A percentile compares a stretch with the other conserved stretches of the same genome.
phyloP scores from a whole-genome alignment of 2,329 filamentous ascomycete species.

The Diaporthe australafricana region DNA sequence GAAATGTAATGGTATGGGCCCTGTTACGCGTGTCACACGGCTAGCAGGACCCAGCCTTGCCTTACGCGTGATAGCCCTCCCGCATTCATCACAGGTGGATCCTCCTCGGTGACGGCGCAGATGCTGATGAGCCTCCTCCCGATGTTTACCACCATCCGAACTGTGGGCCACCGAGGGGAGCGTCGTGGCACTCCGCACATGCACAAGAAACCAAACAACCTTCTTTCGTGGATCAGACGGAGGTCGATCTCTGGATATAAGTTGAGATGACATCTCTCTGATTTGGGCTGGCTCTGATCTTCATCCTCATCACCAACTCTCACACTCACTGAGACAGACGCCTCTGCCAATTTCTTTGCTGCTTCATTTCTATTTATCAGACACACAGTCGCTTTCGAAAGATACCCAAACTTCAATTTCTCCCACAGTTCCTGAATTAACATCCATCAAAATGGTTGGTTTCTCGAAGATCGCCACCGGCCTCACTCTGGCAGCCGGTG shows the following conservation, averaged over 20 bases:
- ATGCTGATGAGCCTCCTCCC: slow-evolving; percentile 7
- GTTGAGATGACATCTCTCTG: neutral
- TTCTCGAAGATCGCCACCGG: slow-evolving; percentile 30
- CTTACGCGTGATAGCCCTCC: slow-evolving; percentile 15
- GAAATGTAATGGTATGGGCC: slow-evolving; percentile 14
- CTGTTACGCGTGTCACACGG: slow-evolving; percentile 10
- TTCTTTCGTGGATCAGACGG: neutral
- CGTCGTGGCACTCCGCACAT: neutral
- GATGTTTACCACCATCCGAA: slow-evolving; percentile 9
- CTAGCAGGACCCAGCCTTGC: neutral
- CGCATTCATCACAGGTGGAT: slow-evolving; percentile 5
- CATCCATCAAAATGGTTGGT: slow-evolving; percentile 32
- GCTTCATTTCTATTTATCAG: too few species aligned
- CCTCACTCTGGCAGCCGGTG: slow-evolving; percentile 40
- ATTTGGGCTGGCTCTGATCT: neutral
- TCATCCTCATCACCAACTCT: slow-evolving; percentile 18
- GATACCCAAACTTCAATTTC: neutral
- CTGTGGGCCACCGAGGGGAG: neutral
- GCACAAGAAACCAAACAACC: slow-evolving; percentile 4
- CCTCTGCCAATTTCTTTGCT: neutral
- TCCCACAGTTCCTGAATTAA: neutral
- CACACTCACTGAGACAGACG: slow-evolving; percentile 16
- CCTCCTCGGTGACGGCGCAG: slow-evolving; percentile 12
- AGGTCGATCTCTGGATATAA: neutral
- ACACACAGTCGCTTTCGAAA: neutral